These are phyloP conservation scores for Dunaliella primolecta DNA, from an alignment of 139 green algal genomes.

Conservation along the genomic window DNA sequence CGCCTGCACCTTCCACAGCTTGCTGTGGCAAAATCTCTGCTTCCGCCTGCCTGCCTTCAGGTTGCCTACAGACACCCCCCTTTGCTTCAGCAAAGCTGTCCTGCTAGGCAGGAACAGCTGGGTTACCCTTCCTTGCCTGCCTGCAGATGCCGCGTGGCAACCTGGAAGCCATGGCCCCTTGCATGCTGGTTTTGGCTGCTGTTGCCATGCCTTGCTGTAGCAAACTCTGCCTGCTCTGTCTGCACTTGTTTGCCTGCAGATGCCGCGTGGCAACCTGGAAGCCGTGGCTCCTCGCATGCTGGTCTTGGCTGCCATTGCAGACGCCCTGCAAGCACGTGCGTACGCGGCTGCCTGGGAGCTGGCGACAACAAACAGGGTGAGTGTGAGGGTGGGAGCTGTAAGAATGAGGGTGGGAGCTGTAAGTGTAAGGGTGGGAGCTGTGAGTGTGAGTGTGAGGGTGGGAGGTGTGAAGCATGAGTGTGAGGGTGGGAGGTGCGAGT, in stretches of 20 bases:
- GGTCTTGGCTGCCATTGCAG: conserved; percentile 68
- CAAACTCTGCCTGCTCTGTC: too few species aligned
- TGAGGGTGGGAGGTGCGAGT: neutral
- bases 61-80: too few species aligned
- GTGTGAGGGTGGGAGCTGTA: too few species aligned
- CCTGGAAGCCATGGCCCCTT: conserved; percentile 79
- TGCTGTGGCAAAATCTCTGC: too few species aligned
- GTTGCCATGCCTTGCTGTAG: too few species aligned
- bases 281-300: conserved; percentile 72
- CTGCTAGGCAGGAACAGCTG: too few species aligned
- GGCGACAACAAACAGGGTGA: conserved; percentile 44
- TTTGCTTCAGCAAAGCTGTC: too few species aligned
- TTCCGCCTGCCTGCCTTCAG: too few species aligned
- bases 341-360: conserved; percentile 63
- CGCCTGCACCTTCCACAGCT: too few species aligned
- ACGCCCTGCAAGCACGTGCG: conserved; percentile 40
- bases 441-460: neutral
- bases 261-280: conserved; percentile 93
- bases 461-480: neutral
- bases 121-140: too few species aligned
- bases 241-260: conserved; percentile 75
- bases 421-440: neutral
- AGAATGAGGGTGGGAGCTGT: too few species aligned
- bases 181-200: conserved; percentile 75
- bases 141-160: conserved; percentile 94